Evolutionary conservation across 2,329 filamentous ascomycete genomes (phyloP).

Genomic region (Trichoderma gracile): DNA sequence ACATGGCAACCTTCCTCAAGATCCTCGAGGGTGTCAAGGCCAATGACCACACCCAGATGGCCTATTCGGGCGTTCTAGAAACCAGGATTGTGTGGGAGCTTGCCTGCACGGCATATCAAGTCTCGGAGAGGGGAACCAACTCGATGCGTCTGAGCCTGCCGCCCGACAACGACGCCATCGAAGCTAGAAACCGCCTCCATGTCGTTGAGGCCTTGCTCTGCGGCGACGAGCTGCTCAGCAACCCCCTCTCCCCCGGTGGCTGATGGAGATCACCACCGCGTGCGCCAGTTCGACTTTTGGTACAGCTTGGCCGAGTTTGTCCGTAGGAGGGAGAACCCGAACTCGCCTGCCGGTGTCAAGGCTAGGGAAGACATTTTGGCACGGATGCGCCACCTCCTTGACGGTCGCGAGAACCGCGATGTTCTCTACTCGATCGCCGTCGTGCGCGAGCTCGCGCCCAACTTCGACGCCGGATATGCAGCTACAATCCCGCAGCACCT

Average conservation of each 20-base stretch:
- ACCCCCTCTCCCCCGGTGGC: slow-evolving; percentile 55
- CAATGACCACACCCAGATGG: slow-evolving; percentile 54
- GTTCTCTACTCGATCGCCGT: slow-evolving; percentile 88
- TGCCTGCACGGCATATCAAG: slow-evolving; percentile 50
- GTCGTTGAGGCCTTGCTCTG: slow-evolving; percentile 77
- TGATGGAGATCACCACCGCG: slow-evolving; percentile 54
- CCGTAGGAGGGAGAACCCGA: slow-evolving; percentile 59
- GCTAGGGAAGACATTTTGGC: slow-evolving; percentile 65
- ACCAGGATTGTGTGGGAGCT: slow-evolving; percentile 62
- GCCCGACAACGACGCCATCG: slow-evolving; percentile 59
- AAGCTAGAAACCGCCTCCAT: slow-evolving; percentile 69
- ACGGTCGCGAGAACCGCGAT: slow-evolving; percentile 82
- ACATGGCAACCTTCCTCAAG: slow-evolving; percentile 66
- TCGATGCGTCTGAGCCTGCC: slow-evolving; percentile 43
- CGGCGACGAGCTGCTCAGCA: slow-evolving; percentile 63
- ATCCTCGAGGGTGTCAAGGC: slow-evolving; percentile 51
- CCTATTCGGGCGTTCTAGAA: slow-evolving; percentile 56
- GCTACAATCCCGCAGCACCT: slow-evolving; percentile 58
- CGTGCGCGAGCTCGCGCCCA: slow-evolving; percentile 70
- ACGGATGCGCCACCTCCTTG: slow-evolving; percentile 68
- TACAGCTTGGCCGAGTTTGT: slow-evolving; percentile 69
- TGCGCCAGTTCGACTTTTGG: slow-evolving; percentile 79
- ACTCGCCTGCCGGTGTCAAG: slow-evolving; percentile 46
- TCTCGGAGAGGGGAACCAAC: slow-evolving; percentile 40
- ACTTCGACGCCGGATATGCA: slow-evolving; percentile 60